Base-by-base conservation (phyloP, 805 yeast species). In the Starmerella sirachaensis region DNA sequence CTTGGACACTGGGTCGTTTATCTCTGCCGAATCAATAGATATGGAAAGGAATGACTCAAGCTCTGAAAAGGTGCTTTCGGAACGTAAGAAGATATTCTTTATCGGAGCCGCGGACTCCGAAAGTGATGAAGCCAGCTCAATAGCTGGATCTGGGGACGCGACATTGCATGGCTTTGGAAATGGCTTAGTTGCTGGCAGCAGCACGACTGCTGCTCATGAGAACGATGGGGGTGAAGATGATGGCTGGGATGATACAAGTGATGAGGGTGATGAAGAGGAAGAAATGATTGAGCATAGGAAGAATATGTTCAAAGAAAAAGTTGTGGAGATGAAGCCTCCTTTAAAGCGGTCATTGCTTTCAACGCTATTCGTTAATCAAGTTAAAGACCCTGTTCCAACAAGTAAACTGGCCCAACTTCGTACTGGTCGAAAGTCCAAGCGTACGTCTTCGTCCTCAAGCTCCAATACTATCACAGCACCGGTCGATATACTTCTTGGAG, bases 41-140 rank as follows among this genome's bases (percentile, higher is more conserved):
- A n/a, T n/a, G n/a, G n/a, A n/a, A n/a, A n/a, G n/a, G n/a, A n/a
- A n/a, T n/a, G n/a, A n/a, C n/a, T n/a, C n/a, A n/a, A n/a, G n/a
- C n/a, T n/a, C n/a, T 37, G 31, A 29, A 18, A 35, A 39, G 17
- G 43, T 35, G 8, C 18, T 40, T 22, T 43, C 53, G 14, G 47
- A 55, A 2, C 47, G 57, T 2, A 49, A 47, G 24, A 60, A 55
- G 37, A 61, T 60, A 61, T 61, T 61, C 39, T 62, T 59, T 40
- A 58, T 61, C 14, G 64, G 58, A 30, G 60, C 63, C 1, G 52
- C 58, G 8, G 64, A 65, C 7, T 53, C 60, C 5, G 65, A 59
- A 19, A 32, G 37, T n/a, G 48, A 43, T 29, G 48, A 33, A 1
- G 44, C 49, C 33, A 26, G 36, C n/a, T n/a, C n/a, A n/a, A n/a